Evolutionary conservation across 805 yeast genomes (phyloP).

Genomic region (Saccharomyces jurei): DNA sequence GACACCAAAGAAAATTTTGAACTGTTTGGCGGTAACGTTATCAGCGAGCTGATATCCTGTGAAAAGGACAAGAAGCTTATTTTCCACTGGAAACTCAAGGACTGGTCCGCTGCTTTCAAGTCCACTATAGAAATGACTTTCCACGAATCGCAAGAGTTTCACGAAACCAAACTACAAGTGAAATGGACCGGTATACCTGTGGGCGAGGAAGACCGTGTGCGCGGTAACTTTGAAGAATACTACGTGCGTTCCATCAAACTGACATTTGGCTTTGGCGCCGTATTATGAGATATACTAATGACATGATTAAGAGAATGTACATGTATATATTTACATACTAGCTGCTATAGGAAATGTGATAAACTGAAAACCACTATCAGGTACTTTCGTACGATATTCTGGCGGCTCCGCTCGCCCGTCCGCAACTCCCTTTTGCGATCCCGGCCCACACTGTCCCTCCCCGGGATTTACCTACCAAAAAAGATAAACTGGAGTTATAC

Average conservation of each 20-base stretch:
- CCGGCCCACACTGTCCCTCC: not conserved
- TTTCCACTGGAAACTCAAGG: slow-evolving; percentile 78
- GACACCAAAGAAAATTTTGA: slow-evolving; percentile 49
- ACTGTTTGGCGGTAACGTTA: slow-evolving; percentile 81
- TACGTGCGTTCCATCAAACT: slow-evolving; percentile 83
- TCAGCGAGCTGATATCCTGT: slow-evolving; percentile 52
- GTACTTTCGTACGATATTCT: not conserved
- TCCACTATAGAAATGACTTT: slow-evolving; percentile 62
- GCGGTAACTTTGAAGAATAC: slow-evolving; percentile 78
- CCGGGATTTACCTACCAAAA: not conserved
- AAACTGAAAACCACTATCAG: not conserved
- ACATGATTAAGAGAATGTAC: not conserved
- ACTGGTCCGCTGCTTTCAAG: slow-evolving; percentile 81
- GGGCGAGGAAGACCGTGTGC: slow-evolving; percentile 88
- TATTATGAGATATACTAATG: slow-evolving; percentile 36
- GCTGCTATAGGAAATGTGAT: not conserved
- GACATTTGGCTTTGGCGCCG: slow-evolving; percentile 95
- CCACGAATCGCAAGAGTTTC: slow-evolving; percentile 56
- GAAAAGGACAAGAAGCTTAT: slow-evolving; percentile 51
- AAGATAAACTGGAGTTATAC: not conserved
- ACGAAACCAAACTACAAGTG: slow-evolving; percentile 76
- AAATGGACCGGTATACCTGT: slow-evolving; percentile 84
- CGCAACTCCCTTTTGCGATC: not conserved
- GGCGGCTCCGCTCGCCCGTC: not conserved
- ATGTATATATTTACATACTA: not conserved